These are phyloP conservation scores for Aspergillus flavus DNA, from an alignment of 2,329 filamentous ascomycete genomes.

Conservation along the genomic window DNA sequence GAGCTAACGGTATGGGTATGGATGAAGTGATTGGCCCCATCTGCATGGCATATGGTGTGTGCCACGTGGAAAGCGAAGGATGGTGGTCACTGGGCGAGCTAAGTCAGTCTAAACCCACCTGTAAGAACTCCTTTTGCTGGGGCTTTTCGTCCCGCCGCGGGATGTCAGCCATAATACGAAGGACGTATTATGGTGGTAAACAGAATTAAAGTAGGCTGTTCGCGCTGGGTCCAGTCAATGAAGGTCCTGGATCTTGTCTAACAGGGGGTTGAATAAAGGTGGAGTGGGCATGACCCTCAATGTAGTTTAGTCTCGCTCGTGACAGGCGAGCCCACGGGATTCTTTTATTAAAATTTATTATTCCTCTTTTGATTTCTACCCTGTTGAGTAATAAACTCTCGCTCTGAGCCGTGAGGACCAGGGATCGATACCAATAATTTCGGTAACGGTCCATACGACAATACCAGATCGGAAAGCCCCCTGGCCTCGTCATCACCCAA, in stretches of 20 bases:
- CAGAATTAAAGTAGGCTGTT: background rate
- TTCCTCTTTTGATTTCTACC: background rate
- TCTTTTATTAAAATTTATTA: background rate
- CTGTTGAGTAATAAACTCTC: background rate
- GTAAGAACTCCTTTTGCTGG: background rate
- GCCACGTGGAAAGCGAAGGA: constrained; percentile 1
- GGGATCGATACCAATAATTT: too few species aligned
- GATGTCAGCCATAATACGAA: constrained; percentile 1
- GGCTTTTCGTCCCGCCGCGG: background rate
- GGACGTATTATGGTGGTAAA: background rate
- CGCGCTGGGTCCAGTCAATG: background rate
- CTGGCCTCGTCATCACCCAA: too few species aligned
- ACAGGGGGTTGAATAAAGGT: background rate
- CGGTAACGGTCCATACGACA: background rate
- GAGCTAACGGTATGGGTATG: background rate
- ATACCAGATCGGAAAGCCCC: too few species aligned
- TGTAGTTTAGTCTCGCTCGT: background rate
- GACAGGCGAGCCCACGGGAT: background rate
- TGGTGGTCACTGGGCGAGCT: background rate
- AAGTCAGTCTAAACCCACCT: constrained; percentile 5
- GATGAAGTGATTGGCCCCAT: background rate
- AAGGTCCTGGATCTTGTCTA: background rate
- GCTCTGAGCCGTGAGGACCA: background rate
- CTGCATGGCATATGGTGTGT: background rate
- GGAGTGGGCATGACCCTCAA: background rate